Evolutionary conservation across 2,329 filamentous ascomycete genomes (phyloP), one percentile per base, ranked within the genome.

Genomic region (Epichloe amarillans): DNA sequence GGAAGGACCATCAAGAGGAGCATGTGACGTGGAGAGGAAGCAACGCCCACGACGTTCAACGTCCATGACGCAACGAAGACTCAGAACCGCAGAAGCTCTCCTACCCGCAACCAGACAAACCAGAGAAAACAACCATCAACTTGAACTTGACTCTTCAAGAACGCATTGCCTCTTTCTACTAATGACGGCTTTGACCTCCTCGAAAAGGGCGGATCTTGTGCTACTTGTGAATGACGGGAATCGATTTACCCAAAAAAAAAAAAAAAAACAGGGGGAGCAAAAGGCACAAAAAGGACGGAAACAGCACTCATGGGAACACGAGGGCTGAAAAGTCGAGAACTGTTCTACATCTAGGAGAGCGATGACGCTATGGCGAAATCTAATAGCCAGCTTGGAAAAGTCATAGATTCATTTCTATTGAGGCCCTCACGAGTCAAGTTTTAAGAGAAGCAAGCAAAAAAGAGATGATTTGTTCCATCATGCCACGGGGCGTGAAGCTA

Each of bases 351-450:
- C 37, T 43, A 47, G 52, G 50, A 62, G 61, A 63, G 61, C 61
- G 60, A 62, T 59, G 58, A 63, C 57, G 61, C 61, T 62, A 63
- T 62, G 58, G 61, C 60, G 61, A 63, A 63, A 62, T 63, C 60
- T 61, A 63, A 63, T 62, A 63, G 61, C 61, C 61, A 62, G 61
- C 61, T 63, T 62, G 61, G 60, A 62, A 63, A 56, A 61, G 60
- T 62, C 60, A 53, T 30, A 30, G 1, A 8, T 8, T 26, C 3
- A 30, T 11, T 11, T 30, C 26, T 17, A 30, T 30, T 30, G 1
- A 39, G 30, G 30, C 17, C 12, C 17, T 38, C 35, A 6, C 17
- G 47, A 45, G 46, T 38, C 47, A 39, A n/a, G 42, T 8, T 8
- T 8, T 8, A 15, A 44, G 23, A 36, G 23, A 33, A 43, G 30